These are phyloP conservation scores for Colletotrichum sidae DNA, from an alignment of 2,329 filamentous ascomycete genomes.

Conservation along the genomic window DNA sequence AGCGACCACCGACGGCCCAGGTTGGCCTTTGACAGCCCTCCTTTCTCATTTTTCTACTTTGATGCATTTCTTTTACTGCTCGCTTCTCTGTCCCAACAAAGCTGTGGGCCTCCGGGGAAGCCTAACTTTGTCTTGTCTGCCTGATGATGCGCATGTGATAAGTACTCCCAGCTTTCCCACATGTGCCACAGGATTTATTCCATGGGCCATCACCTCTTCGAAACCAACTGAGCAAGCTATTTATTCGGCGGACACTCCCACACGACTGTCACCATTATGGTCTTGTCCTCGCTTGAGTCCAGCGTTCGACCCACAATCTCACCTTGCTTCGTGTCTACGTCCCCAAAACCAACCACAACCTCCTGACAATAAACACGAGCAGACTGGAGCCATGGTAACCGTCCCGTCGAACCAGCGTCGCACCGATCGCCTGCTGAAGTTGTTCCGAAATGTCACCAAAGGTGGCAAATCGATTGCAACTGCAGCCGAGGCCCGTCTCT, in stretches of 20 bases:
- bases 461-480: slow-evolving; percentile 26
- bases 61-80: not conserved
- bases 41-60: slow-evolving; percentile 25
- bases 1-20: slow-evolving; percentile 17
- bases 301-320: no score
- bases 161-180: not conserved
- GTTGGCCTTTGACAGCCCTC: slow-evolving; percentile 3
- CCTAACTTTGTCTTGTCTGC: slow-evolving; percentile 15
- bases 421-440: slow-evolving; percentile 32
- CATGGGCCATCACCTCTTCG: no score
- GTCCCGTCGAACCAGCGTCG: slow-evolving; percentile 4
- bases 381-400: not conserved
- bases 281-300: no score
- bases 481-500: slow-evolving; percentile 41
- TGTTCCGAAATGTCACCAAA: slow-evolving; percentile 35
- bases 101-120: slow-evolving; percentile 6
- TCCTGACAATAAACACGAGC: no score
- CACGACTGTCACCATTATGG: no score
- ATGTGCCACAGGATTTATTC: not conserved
- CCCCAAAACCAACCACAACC: no score
- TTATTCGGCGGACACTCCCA: no score
- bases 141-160: slow-evolving; percentile 18
- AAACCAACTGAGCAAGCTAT: no score
- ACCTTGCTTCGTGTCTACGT: no score
- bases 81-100: slow-evolving; percentile 5